Percentiles rank a stretch among this genome's conserved stretches.
These are phyloP conservation scores for Floccularia luteovirens DNA, from an alignment of 768 basidiomycete genomes.

Conservation along the genomic window DNA sequence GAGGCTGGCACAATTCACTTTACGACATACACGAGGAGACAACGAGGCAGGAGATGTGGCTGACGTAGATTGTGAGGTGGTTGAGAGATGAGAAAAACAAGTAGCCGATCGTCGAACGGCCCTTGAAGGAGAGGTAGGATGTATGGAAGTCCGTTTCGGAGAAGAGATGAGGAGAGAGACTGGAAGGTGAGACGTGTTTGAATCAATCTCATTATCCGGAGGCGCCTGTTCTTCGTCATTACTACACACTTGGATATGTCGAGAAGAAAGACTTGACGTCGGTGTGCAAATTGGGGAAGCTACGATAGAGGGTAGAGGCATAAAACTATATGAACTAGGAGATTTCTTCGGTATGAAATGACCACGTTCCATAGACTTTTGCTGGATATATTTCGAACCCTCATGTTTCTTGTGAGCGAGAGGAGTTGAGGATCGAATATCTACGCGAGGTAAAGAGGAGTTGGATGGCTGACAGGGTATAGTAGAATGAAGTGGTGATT, in stretches of 20 bases:
- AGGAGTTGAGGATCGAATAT: no score
- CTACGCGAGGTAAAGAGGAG: no score
- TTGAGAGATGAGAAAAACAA: constrained; percentile 20
- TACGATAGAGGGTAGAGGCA: constrained; percentile 48
- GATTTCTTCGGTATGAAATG: constrained; percentile 8
- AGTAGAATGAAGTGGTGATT: no score
- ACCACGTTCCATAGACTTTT: no score
- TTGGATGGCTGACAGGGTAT: no score
- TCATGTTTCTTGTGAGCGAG: no score
- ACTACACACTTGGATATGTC: neutral
- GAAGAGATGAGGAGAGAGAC: constrained; percentile 7
- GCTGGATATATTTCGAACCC: no score
- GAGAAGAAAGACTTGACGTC: constrained; percentile 21
- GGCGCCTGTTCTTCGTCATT: neutral
- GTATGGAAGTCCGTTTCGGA: constrained; percentile 52
- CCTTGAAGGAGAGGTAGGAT: constrained; percentile 47
- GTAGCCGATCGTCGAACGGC: constrained; percentile 28
- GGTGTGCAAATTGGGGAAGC: constrained; percentile 56
- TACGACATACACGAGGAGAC: constrained; percentile 17
- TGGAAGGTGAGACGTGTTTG: neutral
- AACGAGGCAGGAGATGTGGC: constrained; percentile 39
- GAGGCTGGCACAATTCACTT: constrained; percentile 14
- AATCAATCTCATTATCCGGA: neutral
- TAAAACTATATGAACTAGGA: constrained; percentile 27
- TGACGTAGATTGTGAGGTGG: constrained; percentile 29